Conservation (phyloP, 1,284 basidiomycete genomes). For the Inonotus hispidus region DNA sequence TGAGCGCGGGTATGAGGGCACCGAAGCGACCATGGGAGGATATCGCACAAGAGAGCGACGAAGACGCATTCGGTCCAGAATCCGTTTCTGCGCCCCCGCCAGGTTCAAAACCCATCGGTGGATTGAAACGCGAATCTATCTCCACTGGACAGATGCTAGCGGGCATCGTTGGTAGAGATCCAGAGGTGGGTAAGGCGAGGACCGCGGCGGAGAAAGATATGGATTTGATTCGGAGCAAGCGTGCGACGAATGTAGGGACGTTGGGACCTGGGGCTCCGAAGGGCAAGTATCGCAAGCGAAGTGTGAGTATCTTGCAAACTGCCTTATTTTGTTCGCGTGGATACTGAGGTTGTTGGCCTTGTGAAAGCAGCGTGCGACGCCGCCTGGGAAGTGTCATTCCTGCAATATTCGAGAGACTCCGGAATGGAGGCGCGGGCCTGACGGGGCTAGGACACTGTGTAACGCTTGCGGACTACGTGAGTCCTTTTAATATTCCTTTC, state of each 20-base stretch:
- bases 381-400: conserved; percentile 77
- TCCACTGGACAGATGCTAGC: background rate
- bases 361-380: conserved; percentile 59
- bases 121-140: background rate
- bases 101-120: background rate
- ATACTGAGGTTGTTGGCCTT: background rate
- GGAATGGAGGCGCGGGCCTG: conserved; percentile 78
- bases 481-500: conserved; percentile 30
- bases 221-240: conserved; percentile 72
- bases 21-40: conserved; percentile 79
- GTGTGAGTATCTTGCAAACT: conserved; percentile 48
- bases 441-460: conserved; percentile 73
- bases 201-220: conserved; percentile 72
- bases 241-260: conserved; percentile 50
- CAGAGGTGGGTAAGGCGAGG: conserved; percentile 26
- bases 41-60: conserved; percentile 38
- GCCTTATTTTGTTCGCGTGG: conserved; percentile 25
- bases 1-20: conserved; percentile 33
- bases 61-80: conserved; percentile 20
- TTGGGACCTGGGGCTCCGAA: conserved; percentile 40
- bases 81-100: conserved; percentile 20
- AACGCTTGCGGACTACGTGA: conserved; percentile 78
- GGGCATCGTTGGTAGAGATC: conserved; percentile 26
- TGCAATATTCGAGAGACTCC: conserved; percentile 80
- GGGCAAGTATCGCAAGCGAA: conserved; percentile 75